Evolutionary conservation across 2,329 filamentous ascomycete species (phyloP), one percentile per base, ranked within the genome.

Genomic region (Calonectria pseudoturangicola): DNA sequence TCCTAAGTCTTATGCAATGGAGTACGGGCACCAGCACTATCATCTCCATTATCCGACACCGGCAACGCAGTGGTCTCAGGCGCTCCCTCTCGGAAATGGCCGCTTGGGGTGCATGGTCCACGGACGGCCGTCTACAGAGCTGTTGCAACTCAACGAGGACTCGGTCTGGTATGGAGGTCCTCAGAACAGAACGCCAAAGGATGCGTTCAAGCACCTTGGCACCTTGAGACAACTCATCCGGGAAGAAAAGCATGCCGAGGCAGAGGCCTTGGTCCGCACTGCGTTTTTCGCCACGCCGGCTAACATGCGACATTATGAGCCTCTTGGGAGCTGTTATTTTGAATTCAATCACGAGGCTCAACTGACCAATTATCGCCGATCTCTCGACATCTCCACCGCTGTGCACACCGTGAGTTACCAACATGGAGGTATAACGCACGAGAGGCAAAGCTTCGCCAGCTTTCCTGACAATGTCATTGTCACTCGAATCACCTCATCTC

Each of bases 41-140:
- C 66, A 71, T 10, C 71, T 80, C 39, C 77, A 80, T 66, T 80
- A 80, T 63, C 50, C 33, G 65, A 36, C 66, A 62, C 79, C 80
- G 68, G 80, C 80, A 67, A 72, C 71, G 7, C 70, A 74, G 18
- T 82, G 79, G 78, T 54, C 75, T 43, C 74, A 81, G 66, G 85
- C 87, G 16, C 80, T 89, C 0, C 87, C 88, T 1, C 83, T 89
- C 68, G 87, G 88, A 3, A 89, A 89, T 75, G 87, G 88, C 13
- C 83, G 87, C 21, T 70, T 84, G 1, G 82, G 81, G 6, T 80
- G 77, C 3, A 88, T 88, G 83, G 75, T 88, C 30, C 85, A 86
- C 72, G 87, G 87, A 15, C 83, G 85, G 15, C 78, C 82, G 15
- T 82, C 82, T 1, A 87, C 87, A 60, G 81, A 85, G 47, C 76